Evolutionary conservation across 2,329 filamentous ascomycete species (phyloP).

Genomic region (Fusarium nodosum): DNA sequence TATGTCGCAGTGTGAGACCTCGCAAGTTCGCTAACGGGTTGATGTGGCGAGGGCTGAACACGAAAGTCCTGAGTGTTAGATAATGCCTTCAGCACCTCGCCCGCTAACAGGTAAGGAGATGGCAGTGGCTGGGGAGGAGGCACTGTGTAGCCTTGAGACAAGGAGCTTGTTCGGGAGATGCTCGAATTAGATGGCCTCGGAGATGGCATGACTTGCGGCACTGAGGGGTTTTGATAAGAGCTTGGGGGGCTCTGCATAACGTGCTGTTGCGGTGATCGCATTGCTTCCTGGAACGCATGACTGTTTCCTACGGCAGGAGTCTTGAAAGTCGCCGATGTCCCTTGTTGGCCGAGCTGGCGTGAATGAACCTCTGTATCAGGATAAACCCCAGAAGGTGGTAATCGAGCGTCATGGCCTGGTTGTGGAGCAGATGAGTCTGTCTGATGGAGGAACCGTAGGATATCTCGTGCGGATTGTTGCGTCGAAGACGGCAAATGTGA

Average conservation of each 20-base stretch:
- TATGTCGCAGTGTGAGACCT: neutral
- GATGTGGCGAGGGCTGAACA: neutral
- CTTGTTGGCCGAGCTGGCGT: neutral
- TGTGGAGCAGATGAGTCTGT: neutral
- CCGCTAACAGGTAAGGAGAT: neutral
- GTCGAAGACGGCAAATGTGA: neutral
- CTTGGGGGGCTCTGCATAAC: neutral
- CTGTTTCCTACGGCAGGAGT: neutral
- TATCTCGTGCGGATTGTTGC: neutral
- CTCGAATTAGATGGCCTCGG: neutral
- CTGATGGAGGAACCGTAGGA: no score
- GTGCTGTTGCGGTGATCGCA: neutral
- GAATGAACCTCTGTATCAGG: neutral
- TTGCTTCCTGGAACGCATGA: neutral
- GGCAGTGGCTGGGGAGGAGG: neutral
- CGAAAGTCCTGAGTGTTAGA: neutral
- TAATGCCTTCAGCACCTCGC: neutral
- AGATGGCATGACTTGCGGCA: neutral
- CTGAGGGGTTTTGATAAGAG: neutral
- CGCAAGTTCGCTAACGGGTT: neutral
- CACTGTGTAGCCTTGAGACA: neutral
- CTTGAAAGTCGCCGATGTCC: neutral
- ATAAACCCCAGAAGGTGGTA: neutral
- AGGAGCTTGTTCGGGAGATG: neutral
- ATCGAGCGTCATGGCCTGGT: neutral